A percentile compares a stretch with the other conserved stretches of the same genome.
Evolutionary conservation across 1,284 basidiomycete genomes (phyloP).

Genomic region (Irpex lacteus): DNA sequence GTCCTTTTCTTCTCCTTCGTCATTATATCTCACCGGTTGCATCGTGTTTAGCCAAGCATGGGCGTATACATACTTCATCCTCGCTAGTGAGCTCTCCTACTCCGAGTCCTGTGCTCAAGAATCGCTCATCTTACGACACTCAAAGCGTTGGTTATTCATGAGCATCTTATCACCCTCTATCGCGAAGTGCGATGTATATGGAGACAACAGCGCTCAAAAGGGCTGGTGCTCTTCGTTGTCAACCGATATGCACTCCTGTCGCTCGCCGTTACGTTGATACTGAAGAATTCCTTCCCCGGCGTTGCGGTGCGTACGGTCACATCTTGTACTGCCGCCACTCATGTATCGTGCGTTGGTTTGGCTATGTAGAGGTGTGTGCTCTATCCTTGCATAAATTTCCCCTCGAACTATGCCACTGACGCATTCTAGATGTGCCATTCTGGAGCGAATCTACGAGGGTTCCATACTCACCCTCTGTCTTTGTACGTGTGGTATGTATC

Average conservation of each 20-base stretch:
- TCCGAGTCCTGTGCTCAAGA: no score
- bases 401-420: no score
- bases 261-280: background rate
- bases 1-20: no score
- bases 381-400: no score
- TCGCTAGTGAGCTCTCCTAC: no score
- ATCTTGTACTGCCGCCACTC: no score
- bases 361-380: no score
- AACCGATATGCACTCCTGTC: background rate
- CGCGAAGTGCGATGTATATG: background rate
- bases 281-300: background rate
- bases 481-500: background rate
- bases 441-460: background rate
- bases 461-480: background rate
- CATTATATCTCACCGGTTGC: no score
- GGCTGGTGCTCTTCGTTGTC: background rate
- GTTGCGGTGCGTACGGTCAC: background rate
- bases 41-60: no score
- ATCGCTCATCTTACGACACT: no score
- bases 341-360: no score
- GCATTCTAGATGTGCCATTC: background rate
- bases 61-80: no score
- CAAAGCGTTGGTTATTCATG: background rate
- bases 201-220: background rate
- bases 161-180: background rate